These are phyloP conservation scores for Kluyveromyces marxianus DNA, from an alignment of 1,139 yeast species.

Conservation along the genomic window DNA sequence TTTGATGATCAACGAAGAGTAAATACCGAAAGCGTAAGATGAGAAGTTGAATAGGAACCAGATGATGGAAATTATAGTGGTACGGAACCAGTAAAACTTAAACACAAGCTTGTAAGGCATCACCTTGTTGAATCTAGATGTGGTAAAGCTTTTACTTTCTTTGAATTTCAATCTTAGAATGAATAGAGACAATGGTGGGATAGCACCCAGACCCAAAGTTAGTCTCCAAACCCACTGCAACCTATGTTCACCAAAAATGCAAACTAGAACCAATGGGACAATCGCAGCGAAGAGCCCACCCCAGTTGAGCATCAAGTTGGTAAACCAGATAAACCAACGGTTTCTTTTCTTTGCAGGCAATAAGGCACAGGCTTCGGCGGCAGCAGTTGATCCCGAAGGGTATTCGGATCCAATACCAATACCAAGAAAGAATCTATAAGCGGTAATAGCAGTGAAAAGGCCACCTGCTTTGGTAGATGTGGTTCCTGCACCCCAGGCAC, in stretches of 20 bases:
- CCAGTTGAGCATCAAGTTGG: constrained; percentile 77
- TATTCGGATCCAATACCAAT: constrained; percentile 85
- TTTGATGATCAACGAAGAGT: constrained; percentile 58
- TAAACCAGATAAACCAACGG: constrained; percentile 83
- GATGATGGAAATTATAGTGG: constrained; percentile 59
- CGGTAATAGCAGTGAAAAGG: constrained; percentile 72
- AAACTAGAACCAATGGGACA: constrained; percentile 76
- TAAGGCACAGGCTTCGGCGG: constrained; percentile 81
- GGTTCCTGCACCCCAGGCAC: constrained; percentile 68
- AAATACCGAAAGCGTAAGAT: constrained; percentile 79
- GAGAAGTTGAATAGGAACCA: constrained; percentile 93
- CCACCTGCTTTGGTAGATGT: constrained; percentile 54
- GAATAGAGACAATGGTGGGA: constrained; percentile 75
- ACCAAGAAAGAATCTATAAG: constrained; percentile 81
- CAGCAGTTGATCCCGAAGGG: constrained; percentile 89
- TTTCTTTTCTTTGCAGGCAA: constrained; percentile 78
- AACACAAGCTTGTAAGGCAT: constrained; percentile 64
- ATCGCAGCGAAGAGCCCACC: constrained; percentile 83
- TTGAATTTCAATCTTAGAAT: constrained; percentile 67
- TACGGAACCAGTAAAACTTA: constrained; percentile 81
- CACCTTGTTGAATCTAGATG: constrained; percentile 60
- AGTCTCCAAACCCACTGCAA: constrained; percentile 85
- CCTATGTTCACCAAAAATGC: constrained; percentile 70
- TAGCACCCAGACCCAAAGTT: constrained; percentile 84
- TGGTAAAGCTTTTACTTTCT: constrained; percentile 64